Conservation (phyloP, 1,284 basidiomycete species). For the Agaricales sp. region DNA sequence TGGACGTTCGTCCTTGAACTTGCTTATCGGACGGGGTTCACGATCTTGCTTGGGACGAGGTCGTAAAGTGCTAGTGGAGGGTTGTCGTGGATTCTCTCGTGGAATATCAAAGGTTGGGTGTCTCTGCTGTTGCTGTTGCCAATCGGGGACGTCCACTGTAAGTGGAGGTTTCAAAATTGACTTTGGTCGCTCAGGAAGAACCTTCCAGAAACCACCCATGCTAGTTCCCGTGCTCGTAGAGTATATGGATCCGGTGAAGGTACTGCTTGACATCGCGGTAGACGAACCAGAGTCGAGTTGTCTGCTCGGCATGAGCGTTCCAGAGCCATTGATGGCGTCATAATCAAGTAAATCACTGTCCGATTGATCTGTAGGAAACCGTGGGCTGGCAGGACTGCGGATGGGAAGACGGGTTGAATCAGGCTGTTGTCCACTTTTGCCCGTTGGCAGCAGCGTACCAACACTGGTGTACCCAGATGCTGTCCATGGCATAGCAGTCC, state of each 20-base stretch:
- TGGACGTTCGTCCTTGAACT: conserved; percentile 69
- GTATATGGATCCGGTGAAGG: neutral
- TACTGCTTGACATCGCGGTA: neutral
- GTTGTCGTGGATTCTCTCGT: too few relatives aligned
- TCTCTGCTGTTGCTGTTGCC: neutral
- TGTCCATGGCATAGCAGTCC: neutral
- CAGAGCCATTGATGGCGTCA: neutral
- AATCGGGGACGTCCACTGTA: neutral
- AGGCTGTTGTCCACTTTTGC: neutral
- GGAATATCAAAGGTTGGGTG: neutral
- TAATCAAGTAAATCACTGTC: neutral
- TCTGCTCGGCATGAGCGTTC: neutral
- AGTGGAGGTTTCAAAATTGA: conserved; percentile 1
- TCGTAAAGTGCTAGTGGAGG: neutral
- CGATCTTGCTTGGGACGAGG: conserved; percentile 1
- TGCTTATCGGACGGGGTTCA: conserved; percentile 31
- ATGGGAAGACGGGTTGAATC: conserved; percentile 30
- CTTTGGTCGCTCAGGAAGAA: neutral
- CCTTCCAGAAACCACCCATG: neutral
- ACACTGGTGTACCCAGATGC: neutral
- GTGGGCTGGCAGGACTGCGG: conserved; percentile 45
- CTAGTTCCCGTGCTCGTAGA: neutral
- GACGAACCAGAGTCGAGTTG: neutral
- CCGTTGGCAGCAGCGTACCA: neutral
- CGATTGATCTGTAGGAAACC: conserved; percentile 27